These are phyloP conservation scores for Naganishia friedmannii DNA, from an alignment of 768 basidiomycete genomes.

Conservation along the genomic window DNA sequence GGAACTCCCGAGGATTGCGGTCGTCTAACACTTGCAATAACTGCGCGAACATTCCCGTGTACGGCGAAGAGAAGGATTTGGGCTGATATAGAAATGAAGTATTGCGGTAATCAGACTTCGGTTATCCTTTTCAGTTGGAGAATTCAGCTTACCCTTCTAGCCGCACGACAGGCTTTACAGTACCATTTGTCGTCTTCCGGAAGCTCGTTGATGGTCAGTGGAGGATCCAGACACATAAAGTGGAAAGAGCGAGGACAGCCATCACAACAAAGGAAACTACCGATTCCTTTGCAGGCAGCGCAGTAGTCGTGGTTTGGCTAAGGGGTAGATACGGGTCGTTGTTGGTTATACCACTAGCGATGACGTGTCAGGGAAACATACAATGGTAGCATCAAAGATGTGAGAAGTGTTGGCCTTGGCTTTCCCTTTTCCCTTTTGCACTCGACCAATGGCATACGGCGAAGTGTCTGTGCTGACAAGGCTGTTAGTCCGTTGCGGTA, in stretches of 20 bases:
- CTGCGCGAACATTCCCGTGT: slow-evolving; percentile 52
- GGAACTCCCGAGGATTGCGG: slow-evolving; percentile 73
- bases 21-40: slow-evolving; percentile 69
- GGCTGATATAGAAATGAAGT: slow-evolving; percentile 4
- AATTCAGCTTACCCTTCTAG: slow-evolving; percentile 52
- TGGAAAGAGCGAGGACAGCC: slow-evolving; percentile 95
- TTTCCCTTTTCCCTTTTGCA: slow-evolving; percentile 29
- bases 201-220: slow-evolving; percentile 81
- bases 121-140: not conserved
- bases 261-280: slow-evolving; percentile 91
- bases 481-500: slow-evolving; percentile 17
- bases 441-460: slow-evolving; percentile 26
- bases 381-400: not conserved
- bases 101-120: not conserved
- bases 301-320: slow-evolving; percentile 57
- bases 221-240: slow-evolving; percentile 93
- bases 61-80: not conserved
- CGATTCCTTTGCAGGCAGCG: slow-evolving; percentile 57
- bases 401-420: slow-evolving; percentile 4
- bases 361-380: not conserved
- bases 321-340: not conserved
- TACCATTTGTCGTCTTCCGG: slow-evolving; percentile 61
- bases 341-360: not conserved
- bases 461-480: slow-evolving; percentile 29
- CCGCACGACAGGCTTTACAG: slow-evolving; percentile 55